These are phyloP conservation scores for Nicotiana rustica DNA, from an alignment of 305 asterid genomes.

Conservation along the genomic window DNA sequence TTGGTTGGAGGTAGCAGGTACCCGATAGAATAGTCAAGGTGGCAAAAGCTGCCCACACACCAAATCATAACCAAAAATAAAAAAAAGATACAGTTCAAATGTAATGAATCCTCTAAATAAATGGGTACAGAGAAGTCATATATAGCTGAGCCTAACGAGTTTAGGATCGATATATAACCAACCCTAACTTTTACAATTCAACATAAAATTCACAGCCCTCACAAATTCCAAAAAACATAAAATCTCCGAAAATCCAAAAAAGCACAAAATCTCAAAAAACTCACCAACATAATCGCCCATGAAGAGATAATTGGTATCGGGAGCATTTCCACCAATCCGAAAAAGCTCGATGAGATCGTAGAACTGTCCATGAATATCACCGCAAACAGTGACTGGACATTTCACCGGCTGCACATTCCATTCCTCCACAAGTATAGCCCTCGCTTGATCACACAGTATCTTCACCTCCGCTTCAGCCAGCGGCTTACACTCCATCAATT, in stretches of 20 bases:
- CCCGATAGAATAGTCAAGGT: too few species aligned
- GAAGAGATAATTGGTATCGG: constrained; percentile 86
- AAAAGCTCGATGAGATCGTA: constrained; percentile 88
- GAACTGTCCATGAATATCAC: constrained; percentile 89
- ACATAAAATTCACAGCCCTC: constrained; percentile 20
- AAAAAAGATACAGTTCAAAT: not conserved
- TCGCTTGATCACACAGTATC: constrained; percentile 78
- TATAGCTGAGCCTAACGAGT: not conserved
- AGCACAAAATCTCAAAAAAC: constrained; percentile 34
- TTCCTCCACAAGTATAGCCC: constrained; percentile 84
- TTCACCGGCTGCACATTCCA: constrained; percentile 95
- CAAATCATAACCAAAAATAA: too few species aligned
- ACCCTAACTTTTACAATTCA: not conserved
- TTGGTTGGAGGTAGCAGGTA: too few species aligned
- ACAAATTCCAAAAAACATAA: not conserved
- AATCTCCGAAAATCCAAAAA: not conserved
- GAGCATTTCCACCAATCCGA: constrained; percentile 80
- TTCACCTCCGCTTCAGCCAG: constrained; percentile 79
- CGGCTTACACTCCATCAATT: constrained; percentile 90
- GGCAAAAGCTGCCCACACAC: too few species aligned
- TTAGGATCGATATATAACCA: constrained; percentile 9
- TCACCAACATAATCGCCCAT: constrained; percentile 93
- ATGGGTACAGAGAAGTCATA: not conserved
- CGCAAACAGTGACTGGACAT: constrained; percentile 83
- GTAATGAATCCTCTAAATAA: not conserved